phyloP scores from a whole-genome alignment of 768 basidiomycete genomes.

The Suillus fuscotomentosus region DNA sequence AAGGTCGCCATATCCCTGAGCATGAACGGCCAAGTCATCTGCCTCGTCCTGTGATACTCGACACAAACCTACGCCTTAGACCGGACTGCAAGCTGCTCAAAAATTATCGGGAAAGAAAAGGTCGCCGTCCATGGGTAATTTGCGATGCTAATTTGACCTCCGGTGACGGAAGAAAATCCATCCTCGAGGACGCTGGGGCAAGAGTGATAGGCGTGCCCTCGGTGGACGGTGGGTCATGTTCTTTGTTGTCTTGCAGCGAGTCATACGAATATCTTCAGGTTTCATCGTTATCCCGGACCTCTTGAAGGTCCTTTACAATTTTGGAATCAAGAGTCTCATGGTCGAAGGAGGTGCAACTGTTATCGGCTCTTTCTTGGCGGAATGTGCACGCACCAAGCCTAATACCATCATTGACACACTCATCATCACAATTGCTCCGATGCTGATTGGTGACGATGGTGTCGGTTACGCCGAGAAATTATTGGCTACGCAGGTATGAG shows the following conservation, averaged over 20 bases:
- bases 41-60: conserved; percentile 86
- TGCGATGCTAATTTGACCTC: conserved; percentile 32
- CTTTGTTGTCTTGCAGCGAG: neutral
- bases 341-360: conserved; percentile 91
- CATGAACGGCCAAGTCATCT: conserved; percentile 38
- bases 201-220: conserved; percentile 52
- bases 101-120: conserved; percentile 58
- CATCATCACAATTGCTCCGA: conserved; percentile 85
- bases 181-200: conserved; percentile 67
- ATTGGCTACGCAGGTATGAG: conserved; percentile 17
- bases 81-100: conserved; percentile 65
- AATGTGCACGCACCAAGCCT: conserved; percentile 7
- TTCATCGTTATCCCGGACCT: conserved; percentile 45
- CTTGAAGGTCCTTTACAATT: conserved; percentile 49
- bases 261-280: conserved; percentile 25
- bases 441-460: conserved; percentile 74
- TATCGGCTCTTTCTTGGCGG: conserved; percentile 52
- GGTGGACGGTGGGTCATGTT: conserved; percentile 31
- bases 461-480: conserved; percentile 47
- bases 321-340: conserved; percentile 80
- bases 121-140: conserved; percentile 75
- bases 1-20: conserved; percentile 58
- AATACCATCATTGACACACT: conserved; percentile 59
- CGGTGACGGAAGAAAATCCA: conserved; percentile 28
- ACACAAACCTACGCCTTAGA: conserved; percentile 67